Percentiles rank a stretch among this genome's conserved stretches.
phyloP scores from a whole-genome alignment of 208 protist species.

The Acanthamoeba triangularis region DNA sequence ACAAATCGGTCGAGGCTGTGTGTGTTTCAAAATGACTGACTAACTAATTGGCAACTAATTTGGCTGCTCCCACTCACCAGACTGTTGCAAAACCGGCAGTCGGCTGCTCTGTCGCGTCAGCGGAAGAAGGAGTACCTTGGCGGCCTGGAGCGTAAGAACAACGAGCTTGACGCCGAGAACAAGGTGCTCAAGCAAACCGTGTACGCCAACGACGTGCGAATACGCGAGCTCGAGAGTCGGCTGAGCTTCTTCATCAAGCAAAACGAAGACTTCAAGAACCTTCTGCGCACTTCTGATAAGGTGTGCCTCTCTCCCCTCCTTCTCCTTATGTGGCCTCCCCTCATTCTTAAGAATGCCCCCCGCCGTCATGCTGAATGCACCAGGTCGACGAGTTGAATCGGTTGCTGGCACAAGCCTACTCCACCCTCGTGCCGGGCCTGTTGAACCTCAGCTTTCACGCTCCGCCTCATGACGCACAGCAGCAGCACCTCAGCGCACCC shows the following conservation, averaged over 20 bases:
- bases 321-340: too few relatives aligned
- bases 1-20: too few relatives aligned
- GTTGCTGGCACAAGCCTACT: constrained; percentile 39
- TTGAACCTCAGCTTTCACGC: background rate
- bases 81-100: constrained; percentile 65
- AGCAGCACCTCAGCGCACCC: background rate
- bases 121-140: constrained; percentile 71
- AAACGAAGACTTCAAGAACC: constrained; percentile 63
- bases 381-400: constrained; percentile 59
- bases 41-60: too few relatives aligned
- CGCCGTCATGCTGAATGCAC: background rate
- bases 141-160: background rate
- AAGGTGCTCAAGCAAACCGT: constrained; percentile 72
- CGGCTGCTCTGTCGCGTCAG: constrained; percentile 20
- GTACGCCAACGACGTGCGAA: constrained; percentile 27
- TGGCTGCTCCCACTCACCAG: background rate
- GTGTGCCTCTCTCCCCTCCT: background rate
- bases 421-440: constrained; percentile 8
- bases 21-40: too few relatives aligned
- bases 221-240: constrained; percentile 58
- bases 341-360: background rate
- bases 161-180: constrained; percentile 72
- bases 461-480: background rate
- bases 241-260: constrained; percentile 66
- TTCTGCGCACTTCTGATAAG: constrained; percentile 47